Conservation (phyloP, 805 yeast genomes). For the Starmerella etchellsii region DNA sequence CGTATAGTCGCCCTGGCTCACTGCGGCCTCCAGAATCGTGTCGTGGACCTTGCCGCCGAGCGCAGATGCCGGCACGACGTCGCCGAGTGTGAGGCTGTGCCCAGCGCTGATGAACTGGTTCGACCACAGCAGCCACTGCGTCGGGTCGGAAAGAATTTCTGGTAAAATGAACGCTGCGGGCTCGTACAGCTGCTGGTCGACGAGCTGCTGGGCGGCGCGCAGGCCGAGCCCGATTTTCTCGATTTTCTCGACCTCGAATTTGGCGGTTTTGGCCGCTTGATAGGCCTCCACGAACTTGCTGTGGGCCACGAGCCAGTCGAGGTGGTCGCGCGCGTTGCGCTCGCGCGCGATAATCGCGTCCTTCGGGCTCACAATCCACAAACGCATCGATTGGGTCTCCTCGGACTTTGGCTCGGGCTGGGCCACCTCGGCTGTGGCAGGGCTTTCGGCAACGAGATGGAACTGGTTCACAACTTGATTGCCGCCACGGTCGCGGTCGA, state of each 20-base stretch:
- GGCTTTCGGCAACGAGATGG: slow-evolving; percentile 8
- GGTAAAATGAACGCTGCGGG: slow-evolving; percentile 6
- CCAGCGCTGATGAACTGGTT: slow-evolving; percentile 38
- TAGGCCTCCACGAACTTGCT: slow-evolving; percentile 57
- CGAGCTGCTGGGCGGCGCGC: slow-evolving; percentile 32
- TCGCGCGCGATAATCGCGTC: slow-evolving; percentile 72
- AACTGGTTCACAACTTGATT: slow-evolving; percentile 52
- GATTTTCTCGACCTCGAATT: background rate
- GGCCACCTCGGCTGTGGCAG: background rate
- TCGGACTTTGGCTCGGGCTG: slow-evolving; percentile 9
- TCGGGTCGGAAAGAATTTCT: slow-evolving; percentile 4
- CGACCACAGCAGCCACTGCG: slow-evolving; percentile 58
- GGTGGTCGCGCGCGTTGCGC: slow-evolving; percentile 53
- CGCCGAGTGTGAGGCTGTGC: slow-evolving; percentile 37
- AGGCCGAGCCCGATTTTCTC: slow-evolving; percentile 36
- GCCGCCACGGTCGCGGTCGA: slow-evolving; percentile 30
- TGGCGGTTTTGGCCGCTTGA: slow-evolving; percentile 4
- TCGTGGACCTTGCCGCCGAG: slow-evolving; percentile 30
- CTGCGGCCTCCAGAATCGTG: slow-evolving; percentile 35
- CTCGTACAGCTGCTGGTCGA: slow-evolving; percentile 1
- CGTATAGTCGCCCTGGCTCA: slow-evolving; percentile 27
- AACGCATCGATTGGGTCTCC: background rate
- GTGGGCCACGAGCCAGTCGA: slow-evolving; percentile 55
- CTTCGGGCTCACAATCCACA: slow-evolving; percentile 57
- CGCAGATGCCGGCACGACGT: slow-evolving; percentile 40